Percentiles rank a stretch among this genome's conserved stretches.
Evolutionary conservation across 2,329 filamentous ascomycete species (phyloP).

Genomic region (Didymellaceae sp.): DNA sequence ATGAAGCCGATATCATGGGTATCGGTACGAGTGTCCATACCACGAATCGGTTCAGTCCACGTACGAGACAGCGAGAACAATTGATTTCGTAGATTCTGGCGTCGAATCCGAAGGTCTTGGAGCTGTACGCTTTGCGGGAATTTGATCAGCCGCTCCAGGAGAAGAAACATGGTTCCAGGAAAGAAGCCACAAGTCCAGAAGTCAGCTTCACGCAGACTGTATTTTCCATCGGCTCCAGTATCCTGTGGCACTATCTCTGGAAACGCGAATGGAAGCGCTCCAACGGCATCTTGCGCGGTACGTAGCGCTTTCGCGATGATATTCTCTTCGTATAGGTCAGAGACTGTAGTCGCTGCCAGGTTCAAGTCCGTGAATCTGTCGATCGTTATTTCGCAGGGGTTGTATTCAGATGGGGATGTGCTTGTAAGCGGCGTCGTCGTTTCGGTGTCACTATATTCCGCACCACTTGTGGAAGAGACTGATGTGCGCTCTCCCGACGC

Average conservation of each 20-base stretch:
- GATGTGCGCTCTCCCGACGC: not conserved
- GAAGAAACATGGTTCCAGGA: constrained; percentile 53
- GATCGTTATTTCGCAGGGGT: not conserved
- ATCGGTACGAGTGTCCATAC: constrained; percentile 40
- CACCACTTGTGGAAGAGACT: constrained; percentile 5
- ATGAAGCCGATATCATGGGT: constrained; percentile 57
- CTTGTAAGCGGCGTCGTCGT: constrained; percentile 20
- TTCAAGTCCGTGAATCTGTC: not conserved
- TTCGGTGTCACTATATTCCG: constrained; percentile 5
- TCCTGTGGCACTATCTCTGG: constrained; percentile 28
- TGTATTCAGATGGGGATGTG: constrained; percentile 19
- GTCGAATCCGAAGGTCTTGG: constrained; percentile 4
- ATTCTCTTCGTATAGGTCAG: constrained; percentile 27
- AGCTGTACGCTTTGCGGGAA: constrained; percentile 27
- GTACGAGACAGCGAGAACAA: constrained; percentile 15
- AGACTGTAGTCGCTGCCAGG: not conserved
- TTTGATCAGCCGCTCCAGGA: constrained; percentile 47
- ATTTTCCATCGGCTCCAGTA: constrained; percentile 30
- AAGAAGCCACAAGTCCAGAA: constrained; percentile 61
- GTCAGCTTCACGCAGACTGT: constrained; percentile 50
- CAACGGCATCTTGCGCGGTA: constrained; percentile 22
- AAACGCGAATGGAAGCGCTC: constrained; percentile 22
- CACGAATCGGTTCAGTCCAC: constrained; percentile 52
- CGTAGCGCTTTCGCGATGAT: constrained; percentile 26
- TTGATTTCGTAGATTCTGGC: constrained; percentile 13